These are phyloP conservation scores for Mortierella sp. DNA, from an alignment of 371 early-diverging fungal genomes.

Conservation along the genomic window DNA sequence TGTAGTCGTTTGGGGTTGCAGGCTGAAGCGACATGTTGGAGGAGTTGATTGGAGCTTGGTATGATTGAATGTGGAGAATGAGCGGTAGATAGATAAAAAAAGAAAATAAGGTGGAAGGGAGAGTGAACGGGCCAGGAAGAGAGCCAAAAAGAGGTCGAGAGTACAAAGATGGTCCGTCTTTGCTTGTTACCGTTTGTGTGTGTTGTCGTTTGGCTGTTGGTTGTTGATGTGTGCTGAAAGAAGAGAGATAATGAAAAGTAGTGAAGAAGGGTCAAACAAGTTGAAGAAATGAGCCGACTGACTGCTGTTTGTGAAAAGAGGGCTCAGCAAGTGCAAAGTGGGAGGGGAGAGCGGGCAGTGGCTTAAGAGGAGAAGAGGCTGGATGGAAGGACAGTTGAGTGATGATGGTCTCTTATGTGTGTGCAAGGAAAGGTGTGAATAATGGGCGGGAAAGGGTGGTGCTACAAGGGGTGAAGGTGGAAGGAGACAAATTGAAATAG, in stretches of 20 bases:
- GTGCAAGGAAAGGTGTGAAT: too few relatives aligned
- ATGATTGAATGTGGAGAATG: neutral
- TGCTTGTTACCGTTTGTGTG: neutral
- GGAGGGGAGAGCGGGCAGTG: too few relatives aligned
- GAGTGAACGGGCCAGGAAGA: neutral
- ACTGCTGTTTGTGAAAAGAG: neutral
- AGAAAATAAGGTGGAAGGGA: neutral
- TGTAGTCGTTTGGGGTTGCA: neutral
- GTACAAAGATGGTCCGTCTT: neutral
- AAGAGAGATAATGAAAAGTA: neutral
- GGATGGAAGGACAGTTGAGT: too few relatives aligned
- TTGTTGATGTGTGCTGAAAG: neutral
- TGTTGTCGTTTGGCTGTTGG: neutral
- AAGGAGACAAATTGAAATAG: neutral
- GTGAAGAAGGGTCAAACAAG: neutral
- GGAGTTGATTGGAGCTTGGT: neutral
- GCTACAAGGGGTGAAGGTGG: neutral
- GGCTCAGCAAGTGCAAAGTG: neutral
- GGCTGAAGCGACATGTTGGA: slow-evolving; percentile 18
- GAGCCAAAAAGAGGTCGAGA: neutral
- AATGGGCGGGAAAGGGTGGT: too few relatives aligned
- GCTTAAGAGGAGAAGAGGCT: too few relatives aligned
- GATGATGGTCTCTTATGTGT: neutral
- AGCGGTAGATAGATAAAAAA: neutral
- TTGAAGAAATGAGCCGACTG: neutral